Evolutionary conservation across 2,329 filamentous ascomycete genomes (phyloP), one percentile per base, ranked within the genome.

Genomic region (Diaporthe australafricana): DNA sequence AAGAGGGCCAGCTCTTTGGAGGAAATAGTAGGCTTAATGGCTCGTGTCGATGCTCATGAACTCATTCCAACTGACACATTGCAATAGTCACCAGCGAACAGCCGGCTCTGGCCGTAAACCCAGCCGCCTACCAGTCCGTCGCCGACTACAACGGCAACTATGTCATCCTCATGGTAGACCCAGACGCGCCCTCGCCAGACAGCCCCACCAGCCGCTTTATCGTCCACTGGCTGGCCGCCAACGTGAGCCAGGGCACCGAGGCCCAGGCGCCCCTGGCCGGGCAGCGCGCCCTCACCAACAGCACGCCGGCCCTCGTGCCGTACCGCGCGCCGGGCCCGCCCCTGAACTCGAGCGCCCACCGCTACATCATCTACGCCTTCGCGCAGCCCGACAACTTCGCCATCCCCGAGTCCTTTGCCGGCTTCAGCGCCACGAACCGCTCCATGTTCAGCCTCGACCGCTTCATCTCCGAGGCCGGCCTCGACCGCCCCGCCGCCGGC

Each of bases 301-400:
- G 38, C 55, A 70, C 69, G 1, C 47, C 40, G 4, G 35, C 66
- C 5, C 35, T 50, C 12, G 56, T 65, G 2, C 70, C 66, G 25
- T 72, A 72, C 56, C 27, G 47, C 27, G 27, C 70, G 8, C 70
- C 70, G 6, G 45, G 17, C 11, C 70, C 70, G 16, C 70, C 70
- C 1, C 27, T 38, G n/a, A 70, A 68, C 17, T 72, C 70, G 38
- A 47, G 66, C 22, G 70, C 70, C 5, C 70, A 72, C 66, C 70
- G 70, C 32, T 72, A 72, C 70, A 72, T 72, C 47, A 57, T 72
- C 66, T 72, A 72, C 56, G 66, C 70, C 45, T 72, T 70, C 48
- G 55, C 55, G n/a, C 66, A 72, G 66, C 70, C 70, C 8, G n/a
- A 40, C 35, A 63, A 63, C 48, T 72, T 72, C 55, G 68, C n/a